Percentiles rank a stretch among this genome's conserved stretches.
phyloP scores from a whole-genome alignment of 2,329 filamentous ascomycete genomes.

The Penicillium sclerotigenum region DNA sequence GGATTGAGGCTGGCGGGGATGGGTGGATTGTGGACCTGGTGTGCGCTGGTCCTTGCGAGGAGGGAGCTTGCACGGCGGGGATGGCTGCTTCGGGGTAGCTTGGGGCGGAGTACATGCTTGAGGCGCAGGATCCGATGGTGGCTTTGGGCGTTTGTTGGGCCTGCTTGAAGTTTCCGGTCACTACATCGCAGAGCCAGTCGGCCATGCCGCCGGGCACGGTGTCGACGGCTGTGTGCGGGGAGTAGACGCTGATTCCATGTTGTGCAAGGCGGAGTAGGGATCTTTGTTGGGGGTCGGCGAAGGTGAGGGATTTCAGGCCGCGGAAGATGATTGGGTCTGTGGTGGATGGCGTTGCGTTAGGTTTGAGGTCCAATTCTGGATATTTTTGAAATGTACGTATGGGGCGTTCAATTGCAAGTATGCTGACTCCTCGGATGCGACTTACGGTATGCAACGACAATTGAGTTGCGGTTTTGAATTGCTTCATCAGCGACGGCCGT shows the following conservation, averaged over 20 bases:
- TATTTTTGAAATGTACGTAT: neutral
- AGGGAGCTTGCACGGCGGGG: slow-evolving; percentile 23
- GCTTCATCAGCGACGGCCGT: slow-evolving; percentile 86
- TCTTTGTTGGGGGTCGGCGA: slow-evolving; percentile 79
- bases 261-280: slow-evolving; percentile 78
- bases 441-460: slow-evolving; percentile 86
- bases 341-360: neutral
- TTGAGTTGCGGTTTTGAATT: slow-evolving; percentile 68
- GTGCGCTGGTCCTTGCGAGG: slow-evolving; percentile 38
- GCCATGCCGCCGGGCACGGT: slow-evolving; percentile 80
- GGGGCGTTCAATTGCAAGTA: neutral
- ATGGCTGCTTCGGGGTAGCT: slow-evolving; percentile 37
- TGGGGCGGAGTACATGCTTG: slow-evolving; percentile 40
- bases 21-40: slow-evolving; percentile 54
- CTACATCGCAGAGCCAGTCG: slow-evolving; percentile 88
- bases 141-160: neutral
- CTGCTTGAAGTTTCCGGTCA: slow-evolving; percentile 53
- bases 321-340: slow-evolving; percentile 95
- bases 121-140: slow-evolving; percentile 19
- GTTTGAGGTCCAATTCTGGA: too few species aligned
- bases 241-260: slow-evolving; percentile 90
- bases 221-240: slow-evolving; percentile 91
- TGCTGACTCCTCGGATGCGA: slow-evolving; percentile 3
- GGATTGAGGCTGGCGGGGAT: slow-evolving; percentile 34
- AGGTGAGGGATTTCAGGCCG: slow-evolving; percentile 81